Percentiles rank a stretch among this genome's conserved stretches.
These are phyloP conservation scores for Hansenula sp. DNA, from an alignment of 1,139 yeast species.

Conservation along the genomic window DNA sequence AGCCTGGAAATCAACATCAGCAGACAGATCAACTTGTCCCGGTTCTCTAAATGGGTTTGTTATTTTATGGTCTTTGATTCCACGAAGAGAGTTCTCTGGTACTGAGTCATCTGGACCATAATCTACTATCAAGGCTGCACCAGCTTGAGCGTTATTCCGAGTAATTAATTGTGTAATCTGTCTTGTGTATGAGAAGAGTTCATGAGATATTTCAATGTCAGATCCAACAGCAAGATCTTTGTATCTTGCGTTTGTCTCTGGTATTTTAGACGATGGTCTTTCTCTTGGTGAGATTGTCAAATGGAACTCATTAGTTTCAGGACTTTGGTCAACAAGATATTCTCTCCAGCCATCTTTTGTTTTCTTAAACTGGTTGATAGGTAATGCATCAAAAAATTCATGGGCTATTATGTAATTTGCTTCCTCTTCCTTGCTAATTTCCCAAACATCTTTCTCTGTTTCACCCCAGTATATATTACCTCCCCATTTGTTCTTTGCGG, in stretches of 20 bases:
- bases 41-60: slow-evolving; percentile 76
- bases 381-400: slow-evolving; percentile 85
- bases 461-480: slow-evolving; percentile 64
- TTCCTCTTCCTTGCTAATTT: slow-evolving; percentile 21
- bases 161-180: slow-evolving; percentile 41
- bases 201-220: slow-evolving; percentile 72
- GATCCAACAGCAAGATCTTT: slow-evolving; percentile 50
- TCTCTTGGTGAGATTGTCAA: slow-evolving; percentile 36
- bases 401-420: slow-evolving; percentile 75
- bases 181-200: slow-evolving; percentile 51
- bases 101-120: slow-evolving; percentile 63
- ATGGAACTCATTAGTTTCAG: slow-evolving; percentile 18
- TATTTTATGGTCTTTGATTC: slow-evolving; percentile 66
- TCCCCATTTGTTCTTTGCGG: slow-evolving; percentile 42
- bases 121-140: slow-evolving; percentile 73
- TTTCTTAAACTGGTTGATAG: slow-evolving; percentile 65
- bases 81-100: slow-evolving; percentile 69
- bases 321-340: slow-evolving; percentile 52
- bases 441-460: slow-evolving; percentile 52
- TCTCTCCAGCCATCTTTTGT: slow-evolving; percentile 76
- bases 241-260: slow-evolving; percentile 49
- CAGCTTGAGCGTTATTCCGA: slow-evolving; percentile 31
- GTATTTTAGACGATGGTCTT: slow-evolving; percentile 61
- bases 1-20: slow-evolving; percentile 77
- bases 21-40: slow-evolving; percentile 78